phyloP scores from a whole-genome alignment of 73 alveolate genomes.

The Tetrahymena malaccensis region DNA sequence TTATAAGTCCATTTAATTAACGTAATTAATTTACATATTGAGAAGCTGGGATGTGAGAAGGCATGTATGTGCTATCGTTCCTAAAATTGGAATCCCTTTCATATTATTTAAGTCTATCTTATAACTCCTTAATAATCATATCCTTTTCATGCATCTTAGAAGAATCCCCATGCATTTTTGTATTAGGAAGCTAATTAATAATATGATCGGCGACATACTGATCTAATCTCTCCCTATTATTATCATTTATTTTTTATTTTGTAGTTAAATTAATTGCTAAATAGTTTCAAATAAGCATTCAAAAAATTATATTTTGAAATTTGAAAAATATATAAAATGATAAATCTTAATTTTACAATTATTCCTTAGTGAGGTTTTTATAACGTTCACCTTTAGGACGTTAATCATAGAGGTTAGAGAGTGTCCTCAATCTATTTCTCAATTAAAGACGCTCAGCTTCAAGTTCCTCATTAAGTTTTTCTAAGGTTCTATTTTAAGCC shows the following conservation, averaged over 20 bases:
- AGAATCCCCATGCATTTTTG: not conserved
- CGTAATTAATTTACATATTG: not conserved
- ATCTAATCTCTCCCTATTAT: not conserved
- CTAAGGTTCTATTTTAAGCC: conserved; percentile 81
- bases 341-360: not conserved
- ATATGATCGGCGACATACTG: not conserved
- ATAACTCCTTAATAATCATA: not conserved
- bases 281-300: not conserved
- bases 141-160: not conserved
- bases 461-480: conserved; percentile 86
- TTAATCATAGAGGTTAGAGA: not conserved
- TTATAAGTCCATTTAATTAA: not conserved
- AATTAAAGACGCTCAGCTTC: conserved; percentile 80
- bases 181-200: not conserved
- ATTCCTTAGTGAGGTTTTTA: not conserved
- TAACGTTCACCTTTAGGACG: not conserved
- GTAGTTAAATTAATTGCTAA: not conserved
- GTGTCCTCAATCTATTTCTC: conserved; percentile 26
- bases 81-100: not conserved
- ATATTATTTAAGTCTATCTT: not conserved
- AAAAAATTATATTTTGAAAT: too few relatives aligned
- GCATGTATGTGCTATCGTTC: not conserved
- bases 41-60: not conserved
- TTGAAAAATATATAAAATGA: too few relatives aligned
- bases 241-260: not conserved